phyloP scores from a whole-genome alignment of 495 filamentous ascomycete species.

The Penicillium longicatenatum region DNA sequence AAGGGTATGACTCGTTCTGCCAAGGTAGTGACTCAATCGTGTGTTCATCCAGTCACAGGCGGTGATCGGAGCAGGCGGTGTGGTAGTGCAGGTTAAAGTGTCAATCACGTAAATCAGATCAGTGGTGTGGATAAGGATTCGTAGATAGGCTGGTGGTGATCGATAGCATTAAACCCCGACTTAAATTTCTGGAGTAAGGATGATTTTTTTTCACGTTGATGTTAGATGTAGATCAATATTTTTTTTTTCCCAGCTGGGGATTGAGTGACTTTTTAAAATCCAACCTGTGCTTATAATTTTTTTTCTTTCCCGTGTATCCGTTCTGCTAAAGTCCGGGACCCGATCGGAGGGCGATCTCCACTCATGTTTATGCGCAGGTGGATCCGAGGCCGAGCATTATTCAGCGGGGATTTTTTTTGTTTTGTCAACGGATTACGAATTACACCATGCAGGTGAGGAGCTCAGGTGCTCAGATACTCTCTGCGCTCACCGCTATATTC shows the following conservation, averaged over 20 bases:
- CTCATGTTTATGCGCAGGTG: background rate
- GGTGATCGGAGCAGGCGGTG: slow-evolving; percentile 28
- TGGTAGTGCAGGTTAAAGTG: slow-evolving; percentile 4
- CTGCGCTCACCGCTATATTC: background rate
- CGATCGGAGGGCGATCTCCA: slow-evolving; percentile 5
- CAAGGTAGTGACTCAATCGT: slow-evolving; percentile 37
- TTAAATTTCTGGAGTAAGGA: background rate
- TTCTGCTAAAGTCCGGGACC: slow-evolving; percentile 12
- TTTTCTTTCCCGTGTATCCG: slow-evolving; percentile 8
- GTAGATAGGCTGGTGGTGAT: background rate
- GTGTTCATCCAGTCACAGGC: slow-evolving; percentile 29
- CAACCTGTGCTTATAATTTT: slow-evolving; percentile 2
- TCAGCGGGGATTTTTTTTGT: background rate
- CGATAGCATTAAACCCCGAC: background rate
- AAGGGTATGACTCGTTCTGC: slow-evolving; percentile 32
- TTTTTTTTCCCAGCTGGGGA: background rate
- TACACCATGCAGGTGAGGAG: background rate
- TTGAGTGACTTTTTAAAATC: slow-evolving; percentile 1
- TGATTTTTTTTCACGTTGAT: background rate
- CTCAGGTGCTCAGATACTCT: background rate
- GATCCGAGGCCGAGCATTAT: slow-evolving; percentile 4
- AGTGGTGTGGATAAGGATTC: background rate
- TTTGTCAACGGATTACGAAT: background rate
- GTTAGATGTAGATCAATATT: background rate
- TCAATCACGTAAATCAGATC: slow-evolving; percentile 1